Conservation (phyloP, 331 rosid species). For the Pyrus hybrid region DNA sequence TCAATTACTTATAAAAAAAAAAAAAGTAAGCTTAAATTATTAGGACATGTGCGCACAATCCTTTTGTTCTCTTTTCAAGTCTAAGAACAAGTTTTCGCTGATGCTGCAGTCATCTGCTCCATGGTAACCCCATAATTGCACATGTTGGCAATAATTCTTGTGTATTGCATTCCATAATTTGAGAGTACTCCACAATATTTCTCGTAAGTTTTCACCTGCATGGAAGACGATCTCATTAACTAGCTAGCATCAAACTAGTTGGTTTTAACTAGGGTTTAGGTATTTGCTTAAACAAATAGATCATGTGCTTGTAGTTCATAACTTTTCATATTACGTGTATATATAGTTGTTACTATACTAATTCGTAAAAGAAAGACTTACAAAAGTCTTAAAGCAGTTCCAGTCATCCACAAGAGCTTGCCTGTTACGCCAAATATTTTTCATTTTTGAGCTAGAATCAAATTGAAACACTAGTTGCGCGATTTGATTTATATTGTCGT, state of each 20-base stretch:
- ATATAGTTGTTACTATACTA: too few species aligned
- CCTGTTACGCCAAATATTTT: constrained; percentile 21
- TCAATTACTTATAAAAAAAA: too few species aligned
- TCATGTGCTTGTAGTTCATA: not conserved
- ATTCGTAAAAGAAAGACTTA: constrained; percentile 11
- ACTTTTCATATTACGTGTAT: too few species aligned
- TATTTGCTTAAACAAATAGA: too few species aligned
- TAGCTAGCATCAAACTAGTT: too few species aligned
- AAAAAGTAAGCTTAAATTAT: too few species aligned
- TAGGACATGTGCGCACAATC: too few species aligned
- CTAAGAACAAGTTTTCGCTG: constrained; percentile 29
- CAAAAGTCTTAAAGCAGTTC: constrained; percentile 42
- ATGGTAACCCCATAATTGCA: constrained; percentile 48
- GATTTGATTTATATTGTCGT: constrained; percentile 22
- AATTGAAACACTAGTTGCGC: constrained; percentile 27
- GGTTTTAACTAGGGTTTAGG: too few species aligned
- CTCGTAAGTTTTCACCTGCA: constrained; percentile 50
- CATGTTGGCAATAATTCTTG: constrained; percentile 58
- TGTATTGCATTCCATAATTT: constrained; percentile 52
- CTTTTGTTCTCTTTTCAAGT: too few species aligned
- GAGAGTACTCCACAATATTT: constrained; percentile 40
- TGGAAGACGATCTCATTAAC: not conserved
- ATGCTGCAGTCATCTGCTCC: constrained; percentile 27
- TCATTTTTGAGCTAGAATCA: constrained; percentile 8
- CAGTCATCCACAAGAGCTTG: constrained; percentile 59